Evolutionary conservation across 495 filamentous ascomycete genomes (phyloP).

Genomic region (Aspergillus campestris): DNA sequence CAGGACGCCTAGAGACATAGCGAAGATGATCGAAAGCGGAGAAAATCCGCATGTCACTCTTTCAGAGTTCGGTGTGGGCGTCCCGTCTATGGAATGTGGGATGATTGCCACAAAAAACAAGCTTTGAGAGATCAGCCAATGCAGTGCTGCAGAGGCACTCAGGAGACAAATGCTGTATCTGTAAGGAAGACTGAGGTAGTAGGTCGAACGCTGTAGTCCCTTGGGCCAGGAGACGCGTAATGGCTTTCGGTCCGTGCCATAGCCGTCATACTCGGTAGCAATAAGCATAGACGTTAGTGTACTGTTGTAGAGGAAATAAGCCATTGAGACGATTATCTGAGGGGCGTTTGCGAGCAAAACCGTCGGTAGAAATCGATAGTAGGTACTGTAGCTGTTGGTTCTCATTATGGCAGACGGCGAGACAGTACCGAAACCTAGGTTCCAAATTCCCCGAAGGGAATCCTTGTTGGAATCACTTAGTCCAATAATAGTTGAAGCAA

Average conservation of each 20-base stretch:
- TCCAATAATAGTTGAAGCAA: too few species aligned
- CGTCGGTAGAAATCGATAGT: too few species aligned
- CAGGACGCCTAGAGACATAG: slow-evolving; percentile 16
- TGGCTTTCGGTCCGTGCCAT: slow-evolving; percentile 17
- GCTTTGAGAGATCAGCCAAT: slow-evolving; percentile 37
- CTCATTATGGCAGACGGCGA: too few species aligned
- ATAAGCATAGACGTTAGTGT: slow-evolving; percentile 35
- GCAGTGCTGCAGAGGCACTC: slow-evolving; percentile 16
- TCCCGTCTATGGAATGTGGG: slow-evolving; percentile 1
- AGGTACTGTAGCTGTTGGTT: too few species aligned
- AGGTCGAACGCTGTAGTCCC: slow-evolving; percentile 32
- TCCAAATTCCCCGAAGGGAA: too few species aligned
- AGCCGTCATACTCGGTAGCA: slow-evolving; percentile 24
- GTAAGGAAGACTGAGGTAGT: slow-evolving; percentile 36
- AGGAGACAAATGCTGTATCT: slow-evolving; percentile 29
- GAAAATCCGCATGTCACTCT: slow-evolving; percentile 23
- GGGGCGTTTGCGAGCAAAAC: too few species aligned
- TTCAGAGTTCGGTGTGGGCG: neutral
- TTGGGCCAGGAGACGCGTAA: slow-evolving; percentile 40
- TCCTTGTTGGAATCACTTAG: too few species aligned
- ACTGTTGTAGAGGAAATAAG: slow-evolving; percentile 34
- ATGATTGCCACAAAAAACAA: slow-evolving; percentile 24
- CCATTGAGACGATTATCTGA: slow-evolving; percentile 34
- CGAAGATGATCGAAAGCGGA: slow-evolving; percentile 18
- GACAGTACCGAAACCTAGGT: too few species aligned